Conservation (phyloP, 1,284 basidiomycete species). For the Ceratobasidium sp. region DNA sequence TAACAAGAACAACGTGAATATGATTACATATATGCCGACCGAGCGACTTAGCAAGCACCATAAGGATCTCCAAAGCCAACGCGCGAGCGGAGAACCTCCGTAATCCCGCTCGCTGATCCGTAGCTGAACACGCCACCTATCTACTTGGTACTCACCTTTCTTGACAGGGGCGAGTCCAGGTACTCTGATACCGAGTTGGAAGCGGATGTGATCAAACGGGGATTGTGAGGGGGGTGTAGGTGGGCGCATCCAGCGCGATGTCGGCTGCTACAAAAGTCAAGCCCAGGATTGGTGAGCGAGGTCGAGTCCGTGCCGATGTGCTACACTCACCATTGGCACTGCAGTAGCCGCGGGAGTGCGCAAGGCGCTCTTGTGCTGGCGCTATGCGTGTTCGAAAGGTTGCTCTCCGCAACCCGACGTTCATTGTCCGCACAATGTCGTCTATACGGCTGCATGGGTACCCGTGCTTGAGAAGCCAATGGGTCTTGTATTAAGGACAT, state of each 20-base stretch:
- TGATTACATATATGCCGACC: background rate
- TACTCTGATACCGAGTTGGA: background rate
- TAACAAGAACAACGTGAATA: background rate
- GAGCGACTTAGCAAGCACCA: background rate
- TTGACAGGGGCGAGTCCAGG: background rate
- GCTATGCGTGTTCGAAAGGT: background rate
- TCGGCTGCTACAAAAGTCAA: background rate
- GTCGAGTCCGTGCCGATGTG: no score
- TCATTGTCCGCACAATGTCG: background rate
- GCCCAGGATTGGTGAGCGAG: background rate
- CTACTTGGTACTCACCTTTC: background rate
- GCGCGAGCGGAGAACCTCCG: background rate
- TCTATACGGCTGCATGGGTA: background rate
- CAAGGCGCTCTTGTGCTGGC: background rate
- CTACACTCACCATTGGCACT: no score
- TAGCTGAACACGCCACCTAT: background rate
- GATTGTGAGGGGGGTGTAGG: background rate
- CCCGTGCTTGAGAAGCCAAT: background rate
- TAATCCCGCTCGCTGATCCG: background rate
- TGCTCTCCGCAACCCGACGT: background rate
- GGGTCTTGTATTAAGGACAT: constrained; percentile 18
- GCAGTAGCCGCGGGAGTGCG: background rate
- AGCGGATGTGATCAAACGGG: background rate
- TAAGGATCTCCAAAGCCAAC: constrained; percentile 17
- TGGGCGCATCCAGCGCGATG: background rate